These are phyloP conservation scores for Limonium bicolor DNA, from an alignment of 148 eudicot genomes.

Conservation along the genomic window DNA sequence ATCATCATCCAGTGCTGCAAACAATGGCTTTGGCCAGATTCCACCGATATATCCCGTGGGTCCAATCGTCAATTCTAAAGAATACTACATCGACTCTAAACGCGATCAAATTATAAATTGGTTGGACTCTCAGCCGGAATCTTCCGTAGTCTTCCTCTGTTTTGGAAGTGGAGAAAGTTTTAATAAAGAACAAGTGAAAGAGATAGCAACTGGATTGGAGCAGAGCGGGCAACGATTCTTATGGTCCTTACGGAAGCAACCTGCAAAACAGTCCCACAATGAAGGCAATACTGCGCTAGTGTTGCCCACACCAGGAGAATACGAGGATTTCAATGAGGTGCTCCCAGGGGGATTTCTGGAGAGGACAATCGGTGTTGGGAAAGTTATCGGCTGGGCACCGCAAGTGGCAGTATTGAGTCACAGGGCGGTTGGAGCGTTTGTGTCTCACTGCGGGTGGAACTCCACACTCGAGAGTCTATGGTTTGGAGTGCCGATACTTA, in stretches of 20 bases:
- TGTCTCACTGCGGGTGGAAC: constrained; percentile 10
- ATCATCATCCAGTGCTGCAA: neutral
- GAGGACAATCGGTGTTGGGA: constrained; percentile 5
- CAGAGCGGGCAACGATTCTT: constrained; percentile 9
- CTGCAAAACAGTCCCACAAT: neutral
- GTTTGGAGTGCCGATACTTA: constrained; percentile 6
- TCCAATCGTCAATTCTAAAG: constrained; percentile 3
- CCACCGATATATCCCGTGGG: constrained; percentile 5
- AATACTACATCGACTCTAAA: neutral
- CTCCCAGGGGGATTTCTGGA: constrained; percentile 13
- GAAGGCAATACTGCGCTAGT: neutral
- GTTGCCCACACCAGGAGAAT: neutral
- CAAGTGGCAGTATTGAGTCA: constrained; percentile 7
- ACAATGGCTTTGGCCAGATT: too few species aligned
- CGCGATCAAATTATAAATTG: constrained; percentile 1
- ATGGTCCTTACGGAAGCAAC: constrained; percentile 12
- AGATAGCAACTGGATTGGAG: constrained; percentile 8
- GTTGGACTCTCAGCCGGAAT: constrained; percentile 4
- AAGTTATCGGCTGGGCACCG: constrained; percentile 8
- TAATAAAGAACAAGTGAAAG: constrained; percentile 3
- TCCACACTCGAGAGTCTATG: constrained; percentile 12
- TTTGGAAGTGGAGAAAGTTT: constrained; percentile 10
- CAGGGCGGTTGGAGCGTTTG: constrained; percentile 10
- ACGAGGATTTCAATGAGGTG: neutral
- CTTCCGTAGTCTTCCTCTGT: constrained; percentile 9